phyloP scores from a whole-genome alignment of 306 rosid genomes.

The Sophora flavescens region DNA sequence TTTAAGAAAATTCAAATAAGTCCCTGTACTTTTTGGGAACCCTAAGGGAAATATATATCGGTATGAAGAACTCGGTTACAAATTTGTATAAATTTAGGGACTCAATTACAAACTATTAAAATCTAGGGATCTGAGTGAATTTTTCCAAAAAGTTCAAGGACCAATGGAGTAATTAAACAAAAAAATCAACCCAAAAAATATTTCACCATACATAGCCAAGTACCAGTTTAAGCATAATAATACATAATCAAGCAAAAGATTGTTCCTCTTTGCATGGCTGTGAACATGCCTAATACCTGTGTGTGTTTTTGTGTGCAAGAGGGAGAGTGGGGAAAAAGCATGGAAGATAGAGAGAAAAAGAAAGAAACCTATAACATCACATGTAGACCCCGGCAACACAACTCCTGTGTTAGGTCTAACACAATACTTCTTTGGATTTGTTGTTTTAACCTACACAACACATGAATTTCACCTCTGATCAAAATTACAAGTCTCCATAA shows the following conservation, averaged over 20 bases:
- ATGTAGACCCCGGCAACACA: constrained; percentile 86
- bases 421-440: constrained; percentile 95
- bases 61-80: too few relatives aligned
- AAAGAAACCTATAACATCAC: constrained; percentile 75
- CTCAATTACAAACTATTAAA: too few relatives aligned
- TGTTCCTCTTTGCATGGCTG: constrained; percentile 20
- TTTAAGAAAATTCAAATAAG: too few relatives aligned
- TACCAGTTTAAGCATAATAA: neutral
- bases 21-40: too few relatives aligned
- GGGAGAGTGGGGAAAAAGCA: neutral
- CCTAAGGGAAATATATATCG: too few relatives aligned
- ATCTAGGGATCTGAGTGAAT: too few relatives aligned
- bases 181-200: constrained; percentile 1
- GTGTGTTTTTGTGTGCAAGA: constrained; percentile 1
- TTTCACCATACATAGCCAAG: constrained; percentile 12
- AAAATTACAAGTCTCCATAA: constrained; percentile 41
- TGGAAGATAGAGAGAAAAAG: constrained; percentile 25
- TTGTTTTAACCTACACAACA: constrained; percentile 79
- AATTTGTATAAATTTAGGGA: too few relatives aligned
- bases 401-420: constrained; percentile 96
- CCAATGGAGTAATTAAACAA: too few relatives aligned
- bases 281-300: neutral
- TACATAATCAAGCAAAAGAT: constrained; percentile 21
- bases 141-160: too few relatives aligned
- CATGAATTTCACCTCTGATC: constrained; percentile 50